Base-by-base conservation (phyloP, 2,329 filamentous ascomycete genomes). In the Colletotrichum tanaceti region DNA sequence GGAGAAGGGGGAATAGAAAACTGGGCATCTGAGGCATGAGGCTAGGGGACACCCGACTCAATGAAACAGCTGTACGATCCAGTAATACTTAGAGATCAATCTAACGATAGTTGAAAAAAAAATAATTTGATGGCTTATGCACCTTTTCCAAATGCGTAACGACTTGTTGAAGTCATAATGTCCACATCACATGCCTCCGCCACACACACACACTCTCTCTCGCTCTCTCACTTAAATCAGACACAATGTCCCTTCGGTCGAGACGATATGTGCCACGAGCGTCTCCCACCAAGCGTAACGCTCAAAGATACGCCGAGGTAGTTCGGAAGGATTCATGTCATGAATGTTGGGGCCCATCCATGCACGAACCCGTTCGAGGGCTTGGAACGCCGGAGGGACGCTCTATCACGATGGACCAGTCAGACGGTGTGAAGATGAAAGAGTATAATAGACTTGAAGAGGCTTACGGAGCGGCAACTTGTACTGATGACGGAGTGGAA, bases 271-370 rank as follows among this genome's bases (percentile, higher is more conserved):
- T 41, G 70, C 70, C 20, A 82, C 78, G 64, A 82, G 74, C n/a
- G 70, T 64, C 73, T 82, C 80, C 80, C 80, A 82, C 80, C 80
- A 82, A 22, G 78, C 73, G 39, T 69, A 57, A 55, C 80, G 77
- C 41, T 75, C 67, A 49, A 72, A 67, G 57, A 81, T 73, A 22
- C 71, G 62, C 20, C 72, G 63, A 47, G 73, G 58, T 16, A 77
- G 49, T 44, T 65, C 49, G 46, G 47, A 43, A 43, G 63, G 63
- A 41, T 62, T 68, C 46, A 61, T 50, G 6, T 63, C 58, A 10
- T 32, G 20, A 39, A 77, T 68, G 13, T 78, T 75, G 9, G 50
- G 47, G 32, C 77, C 72, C 44, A 81, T 77, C 79, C 79, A 81
- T 24, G 14, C 41, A 75, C 79, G 78, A 22, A 80, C 79, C 41